A percentile compares a stretch with the other conserved stretches of the same genome.
Evolutionary conservation across 2,329 filamentous ascomycete genomes (phyloP).

Genomic region (Xylariaceae sp.): DNA sequence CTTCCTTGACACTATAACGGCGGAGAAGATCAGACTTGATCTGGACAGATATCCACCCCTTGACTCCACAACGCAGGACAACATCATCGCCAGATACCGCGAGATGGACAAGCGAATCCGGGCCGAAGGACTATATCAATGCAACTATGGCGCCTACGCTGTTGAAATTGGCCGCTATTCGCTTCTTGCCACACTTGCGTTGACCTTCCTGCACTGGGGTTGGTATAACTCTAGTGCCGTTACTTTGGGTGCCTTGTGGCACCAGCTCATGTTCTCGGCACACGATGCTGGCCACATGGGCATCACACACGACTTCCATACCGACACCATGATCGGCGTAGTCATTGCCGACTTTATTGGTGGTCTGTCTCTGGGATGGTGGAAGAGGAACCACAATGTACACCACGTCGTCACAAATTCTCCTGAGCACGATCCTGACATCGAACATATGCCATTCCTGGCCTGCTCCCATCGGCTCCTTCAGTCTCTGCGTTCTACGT

Average conservation of each 20-base stretch:
- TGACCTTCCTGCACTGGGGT: constrained; percentile 56
- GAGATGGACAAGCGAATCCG: constrained; percentile 66
- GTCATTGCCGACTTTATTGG: constrained; percentile 86
- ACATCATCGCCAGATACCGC: constrained; percentile 79
- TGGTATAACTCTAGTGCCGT: constrained; percentile 69
- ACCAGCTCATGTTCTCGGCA: constrained; percentile 88
- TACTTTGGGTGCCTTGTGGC: constrained; percentile 82
- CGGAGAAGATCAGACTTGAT: constrained; percentile 71
- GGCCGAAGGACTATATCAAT: constrained; percentile 74
- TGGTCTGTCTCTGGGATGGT: constrained; percentile 90
- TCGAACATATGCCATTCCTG: constrained; percentile 86
- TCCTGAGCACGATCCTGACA: constrained; percentile 93
- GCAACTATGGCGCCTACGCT: constrained; percentile 76
- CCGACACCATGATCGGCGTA: constrained; percentile 83
- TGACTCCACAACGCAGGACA: constrained; percentile 67
- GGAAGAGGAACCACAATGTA: constrained; percentile 94
- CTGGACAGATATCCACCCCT: constrained; percentile 75
- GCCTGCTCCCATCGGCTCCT: constrained; percentile 81
- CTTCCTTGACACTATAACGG: constrained; percentile 69
- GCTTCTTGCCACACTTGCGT: constrained; percentile 57
- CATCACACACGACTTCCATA: constrained; percentile 85
- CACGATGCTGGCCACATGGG: constrained; percentile 98
- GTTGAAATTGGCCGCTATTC: constrained; percentile 71
- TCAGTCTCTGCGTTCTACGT: constrained; percentile 68
- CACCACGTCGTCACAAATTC: constrained; percentile 96